Evolutionary conservation across 78 protist genomes (phyloP).

Genomic region (Dictyostelium intermedium): DNA sequence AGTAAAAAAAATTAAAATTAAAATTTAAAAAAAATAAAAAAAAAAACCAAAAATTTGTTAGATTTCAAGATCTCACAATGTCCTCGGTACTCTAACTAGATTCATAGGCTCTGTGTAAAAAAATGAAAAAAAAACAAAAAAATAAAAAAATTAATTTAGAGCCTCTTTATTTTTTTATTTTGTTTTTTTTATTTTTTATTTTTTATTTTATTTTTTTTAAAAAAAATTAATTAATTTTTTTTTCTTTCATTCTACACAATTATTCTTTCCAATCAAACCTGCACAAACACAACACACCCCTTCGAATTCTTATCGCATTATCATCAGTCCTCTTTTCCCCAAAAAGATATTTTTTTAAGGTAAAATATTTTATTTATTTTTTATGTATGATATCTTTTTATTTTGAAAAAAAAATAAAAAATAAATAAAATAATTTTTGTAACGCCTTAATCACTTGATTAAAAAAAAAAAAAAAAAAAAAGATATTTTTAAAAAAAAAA

Average conservation of each 20-base stretch:
- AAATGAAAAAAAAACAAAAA: no score
- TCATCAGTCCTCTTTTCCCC: neutral
- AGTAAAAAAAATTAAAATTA: no score
- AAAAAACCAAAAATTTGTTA: no score
- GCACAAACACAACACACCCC: neutral
- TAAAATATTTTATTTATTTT: neutral
- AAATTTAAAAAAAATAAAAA: no score
- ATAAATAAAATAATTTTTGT: neutral
- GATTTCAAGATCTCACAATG: neutral
- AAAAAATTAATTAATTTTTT: no score
- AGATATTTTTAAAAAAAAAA: neutral
- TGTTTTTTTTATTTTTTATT: no score
- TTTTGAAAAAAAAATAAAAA: neutral
- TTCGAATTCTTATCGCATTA: neutral
- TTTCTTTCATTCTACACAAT: neutral
- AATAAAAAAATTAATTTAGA: no score
- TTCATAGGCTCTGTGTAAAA: neutral
- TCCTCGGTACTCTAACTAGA: neutral
- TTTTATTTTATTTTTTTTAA: no score
- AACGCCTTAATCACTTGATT: neutral
- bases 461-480: neutral
- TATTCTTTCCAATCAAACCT: neutral
- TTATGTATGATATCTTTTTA: neutral
- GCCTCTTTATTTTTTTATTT: neutral
- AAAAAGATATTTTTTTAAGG: neutral